Percentiles rank a stretch among this genome's conserved stretches.
These are phyloP conservation scores for Leccinum rimulosum DNA, from an alignment of 768 basidiomycete species.

Conservation along the genomic window DNA sequence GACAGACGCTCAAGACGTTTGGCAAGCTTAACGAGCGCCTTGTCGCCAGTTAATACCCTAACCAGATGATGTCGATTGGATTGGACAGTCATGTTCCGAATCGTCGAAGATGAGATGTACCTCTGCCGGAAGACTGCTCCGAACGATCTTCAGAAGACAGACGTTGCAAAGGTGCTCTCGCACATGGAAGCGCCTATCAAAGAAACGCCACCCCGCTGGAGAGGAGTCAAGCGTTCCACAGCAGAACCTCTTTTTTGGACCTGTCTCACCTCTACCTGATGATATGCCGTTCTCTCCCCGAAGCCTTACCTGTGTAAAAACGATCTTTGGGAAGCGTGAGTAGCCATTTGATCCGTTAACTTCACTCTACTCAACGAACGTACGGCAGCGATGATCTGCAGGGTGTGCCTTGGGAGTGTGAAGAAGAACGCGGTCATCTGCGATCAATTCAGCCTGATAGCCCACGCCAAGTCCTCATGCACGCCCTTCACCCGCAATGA, in stretches of 20 bases:
- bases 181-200: slow-evolving; percentile 32
- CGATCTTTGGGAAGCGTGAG: slow-evolving; percentile 89
- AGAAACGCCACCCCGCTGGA: slow-evolving; percentile 41
- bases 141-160: slow-evolving; percentile 73
- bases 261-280: slow-evolving; percentile 29
- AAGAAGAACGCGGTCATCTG: slow-evolving; percentile 89
- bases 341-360: slow-evolving; percentile 11
- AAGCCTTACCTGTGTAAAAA: slow-evolving; percentile 86
- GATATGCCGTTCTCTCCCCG: slow-evolving; percentile 51
- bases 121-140: slow-evolving; percentile 78
- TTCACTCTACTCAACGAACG: slow-evolving; percentile 8
- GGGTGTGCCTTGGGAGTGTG: slow-evolving; percentile 75
- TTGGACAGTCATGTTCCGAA: slow-evolving; percentile 86
- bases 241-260: slow-evolving; percentile 40
- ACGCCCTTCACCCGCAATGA: too few relatives aligned
- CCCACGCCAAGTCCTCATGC: slow-evolving; percentile 60
- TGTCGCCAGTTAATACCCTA: slow-evolving; percentile 67
- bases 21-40: slow-evolving; percentile 91
- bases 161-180: slow-evolving; percentile 54
- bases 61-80: neutral
- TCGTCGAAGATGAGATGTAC: slow-evolving; percentile 90
- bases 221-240: slow-evolving; percentile 38
- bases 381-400: slow-evolving; percentile 74
- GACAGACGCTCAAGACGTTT: slow-evolving; percentile 89
- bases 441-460: slow-evolving; percentile 84